Evolutionary conservation across 139 green algal genomes (phyloP).

Genomic region (Penium margaritaceum): DNA sequence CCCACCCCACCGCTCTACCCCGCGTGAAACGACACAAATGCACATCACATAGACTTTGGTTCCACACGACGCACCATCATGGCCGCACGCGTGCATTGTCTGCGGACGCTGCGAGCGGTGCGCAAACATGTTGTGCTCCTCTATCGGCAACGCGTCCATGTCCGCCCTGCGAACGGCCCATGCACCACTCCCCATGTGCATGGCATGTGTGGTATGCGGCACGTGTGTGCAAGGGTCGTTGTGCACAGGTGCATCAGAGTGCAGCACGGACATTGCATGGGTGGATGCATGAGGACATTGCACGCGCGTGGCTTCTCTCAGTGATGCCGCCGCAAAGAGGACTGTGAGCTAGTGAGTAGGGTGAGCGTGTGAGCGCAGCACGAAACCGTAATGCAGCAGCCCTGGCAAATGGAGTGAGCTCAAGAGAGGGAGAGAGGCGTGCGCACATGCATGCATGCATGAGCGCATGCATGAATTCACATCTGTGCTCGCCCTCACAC

Average conservation of each 20-base stretch:
- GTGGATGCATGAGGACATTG: background rate
- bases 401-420: too few relatives aligned
- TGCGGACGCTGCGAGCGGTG: conserved; percentile 3
- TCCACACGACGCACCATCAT: conserved; percentile 37
- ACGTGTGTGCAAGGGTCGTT: too few relatives aligned
- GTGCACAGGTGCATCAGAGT: too few relatives aligned
- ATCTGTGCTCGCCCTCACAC: too few relatives aligned
- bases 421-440: too few relatives aligned
- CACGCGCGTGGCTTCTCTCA: background rate
- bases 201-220: background rate
- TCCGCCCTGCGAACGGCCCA: conserved; percentile 17
- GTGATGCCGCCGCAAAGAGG: background rate
- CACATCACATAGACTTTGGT: too few relatives aligned
- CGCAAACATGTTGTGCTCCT: conserved; percentile 35
- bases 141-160: conserved; percentile 40
- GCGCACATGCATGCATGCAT: too few relatives aligned
- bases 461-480: too few relatives aligned
- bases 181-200: background rate
- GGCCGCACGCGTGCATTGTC: conserved; percentile 39
- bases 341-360: background rate
- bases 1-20: background rate
- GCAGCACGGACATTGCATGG: background rate
- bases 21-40: too few relatives aligned
- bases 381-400: too few relatives aligned
- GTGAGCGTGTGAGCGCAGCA: too few relatives aligned